These are phyloP conservation scores for Lonicera japonica DNA, from an alignment of 129 eudicot species.

Conservation along the genomic window DNA sequence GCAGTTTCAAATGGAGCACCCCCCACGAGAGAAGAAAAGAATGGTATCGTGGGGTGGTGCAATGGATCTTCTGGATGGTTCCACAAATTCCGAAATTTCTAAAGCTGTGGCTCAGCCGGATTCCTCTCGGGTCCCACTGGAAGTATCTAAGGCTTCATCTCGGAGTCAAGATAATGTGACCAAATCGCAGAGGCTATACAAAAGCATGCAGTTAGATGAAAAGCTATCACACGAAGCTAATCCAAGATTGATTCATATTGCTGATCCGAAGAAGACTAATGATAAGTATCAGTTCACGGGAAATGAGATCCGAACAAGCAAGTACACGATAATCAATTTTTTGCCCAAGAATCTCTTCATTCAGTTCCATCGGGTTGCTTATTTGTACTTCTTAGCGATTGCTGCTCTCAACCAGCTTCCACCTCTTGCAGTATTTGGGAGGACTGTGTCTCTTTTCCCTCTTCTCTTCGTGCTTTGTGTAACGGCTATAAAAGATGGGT, in stretches of 20 bases:
- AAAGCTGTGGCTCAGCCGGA: not conserved
- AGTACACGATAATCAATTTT: slow-evolving; percentile 65
- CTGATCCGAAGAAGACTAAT: slow-evolving; percentile 69
- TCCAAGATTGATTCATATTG: slow-evolving; percentile 61
- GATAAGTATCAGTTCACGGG: slow-evolving; percentile 64
- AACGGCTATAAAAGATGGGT: slow-evolving; percentile 94
- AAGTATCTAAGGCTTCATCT: slow-evolving; percentile 26
- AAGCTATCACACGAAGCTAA: slow-evolving; percentile 36
- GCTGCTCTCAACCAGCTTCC: slow-evolving; percentile 96
- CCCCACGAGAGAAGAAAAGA: slow-evolving; percentile 37
- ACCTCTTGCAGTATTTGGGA: slow-evolving; percentile 93
- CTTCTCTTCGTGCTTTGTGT: slow-evolving; percentile 79
- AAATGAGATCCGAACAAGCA: slow-evolving; percentile 85
- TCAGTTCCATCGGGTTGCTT: slow-evolving; percentile 94
- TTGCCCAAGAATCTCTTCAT: slow-evolving; percentile 88
- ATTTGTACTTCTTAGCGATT: slow-evolving; percentile 73
- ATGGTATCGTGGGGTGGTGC: slow-evolving; percentile 60
- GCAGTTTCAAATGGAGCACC: slow-evolving; percentile 18
- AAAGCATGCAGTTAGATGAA: slow-evolving; percentile 70
- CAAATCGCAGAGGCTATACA: slow-evolving; percentile 37
- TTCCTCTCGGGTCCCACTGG: slow-evolving; percentile 12
- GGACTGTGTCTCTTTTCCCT: slow-evolving; percentile 87
- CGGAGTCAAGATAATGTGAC: slow-evolving; percentile 28
- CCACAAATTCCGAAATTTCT: slow-evolving; percentile 23
- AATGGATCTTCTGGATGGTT: slow-evolving; percentile 25